phyloP scores from a whole-genome alignment of 1,284 basidiomycete species.

The Afroboletus lepidellus region DNA sequence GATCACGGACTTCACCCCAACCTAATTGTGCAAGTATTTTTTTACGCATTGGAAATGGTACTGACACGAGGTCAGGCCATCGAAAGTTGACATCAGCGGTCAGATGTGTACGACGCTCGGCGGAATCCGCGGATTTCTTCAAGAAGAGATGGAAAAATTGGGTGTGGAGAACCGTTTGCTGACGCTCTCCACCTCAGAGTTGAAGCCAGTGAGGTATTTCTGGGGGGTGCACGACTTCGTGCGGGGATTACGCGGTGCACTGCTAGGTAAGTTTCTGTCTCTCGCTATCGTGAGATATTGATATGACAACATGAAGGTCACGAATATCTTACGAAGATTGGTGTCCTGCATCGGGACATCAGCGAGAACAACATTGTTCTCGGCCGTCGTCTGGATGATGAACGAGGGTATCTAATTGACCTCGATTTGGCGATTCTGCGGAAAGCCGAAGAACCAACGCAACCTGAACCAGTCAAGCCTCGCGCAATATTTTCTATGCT shows the following conservation, averaged over 20 bases:
- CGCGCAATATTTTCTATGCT: neutral
- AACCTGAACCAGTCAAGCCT: neutral
- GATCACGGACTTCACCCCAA: too few relatives aligned
- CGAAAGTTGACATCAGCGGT: too few relatives aligned
- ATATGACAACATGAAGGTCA: slow-evolving; percentile 8
- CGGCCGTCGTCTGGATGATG: neutral
- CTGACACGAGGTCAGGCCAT: too few relatives aligned
- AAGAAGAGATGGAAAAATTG: neutral
- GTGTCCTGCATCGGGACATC: slow-evolving; percentile 19
- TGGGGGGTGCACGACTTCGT: slow-evolving; percentile 20
- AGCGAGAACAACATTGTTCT: slow-evolving; percentile 26
- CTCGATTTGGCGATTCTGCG: slow-evolving; percentile 11
- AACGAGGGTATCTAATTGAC: slow-evolving; percentile 11
- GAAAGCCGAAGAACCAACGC: neutral
- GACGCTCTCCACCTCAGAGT: neutral
- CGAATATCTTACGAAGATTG: slow-evolving; percentile 9
- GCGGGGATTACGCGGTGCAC: slow-evolving; percentile 9
- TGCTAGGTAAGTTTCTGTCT: slow-evolving; percentile 5
- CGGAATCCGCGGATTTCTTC: neutral
- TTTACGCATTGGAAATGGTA: too few relatives aligned
- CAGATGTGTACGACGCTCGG: neutral
- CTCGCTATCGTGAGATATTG: neutral
- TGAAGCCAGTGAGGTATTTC: slow-evolving; percentile 15
- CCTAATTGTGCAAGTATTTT: too few relatives aligned
- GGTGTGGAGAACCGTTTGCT: slow-evolving; percentile 3